Conservation (phyloP, 441 rosid genomes). For the Arabidopsis lyrata region DNA sequence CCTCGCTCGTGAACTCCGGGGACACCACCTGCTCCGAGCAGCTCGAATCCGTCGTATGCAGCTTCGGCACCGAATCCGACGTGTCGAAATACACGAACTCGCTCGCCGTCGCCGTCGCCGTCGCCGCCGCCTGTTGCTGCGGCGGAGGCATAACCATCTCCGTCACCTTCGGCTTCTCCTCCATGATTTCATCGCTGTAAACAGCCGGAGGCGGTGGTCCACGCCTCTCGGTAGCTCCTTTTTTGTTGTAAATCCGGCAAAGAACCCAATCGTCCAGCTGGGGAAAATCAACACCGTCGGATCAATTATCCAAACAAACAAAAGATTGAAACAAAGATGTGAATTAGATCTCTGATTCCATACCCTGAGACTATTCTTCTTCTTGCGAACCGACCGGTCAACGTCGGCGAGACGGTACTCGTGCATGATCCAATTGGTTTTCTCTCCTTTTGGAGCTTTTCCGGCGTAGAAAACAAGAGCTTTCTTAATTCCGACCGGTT, state of each 20-base stretch:
- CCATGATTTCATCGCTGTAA: constrained; percentile 7
- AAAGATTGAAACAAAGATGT: neutral
- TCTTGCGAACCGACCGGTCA: constrained; percentile 84
- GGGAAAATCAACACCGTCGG: constrained; percentile 10
- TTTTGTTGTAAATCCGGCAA: constrained; percentile 94
- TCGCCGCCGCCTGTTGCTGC: neutral
- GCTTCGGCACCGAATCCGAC: constrained; percentile 87
- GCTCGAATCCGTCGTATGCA: constrained; percentile 90
- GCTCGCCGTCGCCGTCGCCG: neutral
- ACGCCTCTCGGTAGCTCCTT: constrained; percentile 66
- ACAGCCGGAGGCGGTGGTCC: constrained; percentile 35
- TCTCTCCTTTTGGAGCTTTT: constrained; percentile 85
- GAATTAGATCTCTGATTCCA: neutral
- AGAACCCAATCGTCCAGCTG: constrained; percentile 99
- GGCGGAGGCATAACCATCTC: constrained; percentile 5
- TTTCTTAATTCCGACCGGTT: constrained; percentile 81
- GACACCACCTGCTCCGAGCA: constrained; percentile 94
- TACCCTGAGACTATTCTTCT: constrained; percentile 84
- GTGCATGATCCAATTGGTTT: constrained; percentile 98
- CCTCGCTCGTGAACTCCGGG: constrained; percentile 86
- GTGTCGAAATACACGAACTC: constrained; percentile 60
- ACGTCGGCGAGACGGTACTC: constrained; percentile 92
- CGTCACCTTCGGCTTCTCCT: neutral
- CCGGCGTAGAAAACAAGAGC: constrained; percentile 92
- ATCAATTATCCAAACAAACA: neutral